Evolutionary conservation across 768 basidiomycete genomes (phyloP), one percentile per base, ranked within the genome.

Genomic region (Leucocoprinus sp.): DNA sequence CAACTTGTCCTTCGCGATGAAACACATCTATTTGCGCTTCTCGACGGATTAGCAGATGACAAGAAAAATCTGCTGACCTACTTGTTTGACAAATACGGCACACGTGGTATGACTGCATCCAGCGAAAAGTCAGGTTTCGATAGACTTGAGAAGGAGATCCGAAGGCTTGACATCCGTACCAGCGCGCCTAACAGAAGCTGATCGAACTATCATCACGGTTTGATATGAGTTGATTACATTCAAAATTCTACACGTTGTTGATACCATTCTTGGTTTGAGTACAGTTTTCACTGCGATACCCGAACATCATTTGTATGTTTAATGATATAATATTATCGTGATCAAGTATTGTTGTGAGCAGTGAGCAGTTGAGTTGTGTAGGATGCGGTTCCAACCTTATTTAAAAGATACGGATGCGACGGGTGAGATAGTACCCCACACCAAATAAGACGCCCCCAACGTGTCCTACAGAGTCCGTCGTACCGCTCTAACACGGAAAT

Each of bases 31-130:
- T 93, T 93, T 54, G 68, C 77, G 28, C 74, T 93, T 14, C 66
- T 93, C 36, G 85, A 88, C 47, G 85, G 84, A 4, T 69, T 93
- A 33, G 79, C 86, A n/a, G 84, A 89, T 50, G 87, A 88, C 55
- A 89, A 92, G 71, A 91, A 90, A 71, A 91, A 93, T 57, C 68
- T 92, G 14, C 67, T 93, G 39, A 89, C 90, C 1, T 93, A 93
- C 53, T 68, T 90, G 46, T 93, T 93, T 52, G 89, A 91, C 60
- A 92, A 91, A 60, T 85, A 91, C 55, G 81, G 81, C 24, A 84
- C 75, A 8, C 70, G 89, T 17, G 84, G 76, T 35, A 54, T 60
- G 41, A 58, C 57, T 9, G 57, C 56, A 21, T 60, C 58, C 3
- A 58, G 59, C 29, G 65, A 67, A 7, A 62, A 61, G n/a, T 64